Conservation (phyloP, 73 alveolate genomes). For the Stentor roeselii region DNA sequence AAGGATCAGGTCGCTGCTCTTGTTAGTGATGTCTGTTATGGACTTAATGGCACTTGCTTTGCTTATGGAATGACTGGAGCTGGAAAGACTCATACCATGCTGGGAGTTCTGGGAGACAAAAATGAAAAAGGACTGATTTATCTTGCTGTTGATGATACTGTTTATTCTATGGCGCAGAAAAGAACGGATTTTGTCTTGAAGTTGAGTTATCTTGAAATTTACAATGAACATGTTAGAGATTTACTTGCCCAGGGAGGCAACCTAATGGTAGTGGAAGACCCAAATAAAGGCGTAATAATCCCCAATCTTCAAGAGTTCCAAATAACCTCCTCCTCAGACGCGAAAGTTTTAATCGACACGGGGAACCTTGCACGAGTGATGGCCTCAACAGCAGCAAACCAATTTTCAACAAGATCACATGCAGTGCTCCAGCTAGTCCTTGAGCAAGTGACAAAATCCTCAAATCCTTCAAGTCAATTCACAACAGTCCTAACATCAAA, state of each 20-base stretch:
- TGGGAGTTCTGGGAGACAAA: slow-evolving; percentile 61
- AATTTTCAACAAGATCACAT: slow-evolving; percentile 84
- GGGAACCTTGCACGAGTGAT: slow-evolving; percentile 84
- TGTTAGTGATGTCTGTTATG: slow-evolving; percentile 67
- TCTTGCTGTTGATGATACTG: slow-evolving; percentile 1
- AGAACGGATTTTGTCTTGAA: slow-evolving; percentile 40
- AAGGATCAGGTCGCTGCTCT: slow-evolving; percentile 43
- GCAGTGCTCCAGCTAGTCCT: slow-evolving; percentile 69
- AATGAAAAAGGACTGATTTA: background rate
- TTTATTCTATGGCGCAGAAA: background rate
- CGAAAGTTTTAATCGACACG: slow-evolving; percentile 54
- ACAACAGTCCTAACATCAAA: slow-evolving; percentile 48
- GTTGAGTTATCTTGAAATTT: slow-evolving; percentile 77
- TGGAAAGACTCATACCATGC: slow-evolving; percentile 94
- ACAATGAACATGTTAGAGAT: slow-evolving; percentile 85
- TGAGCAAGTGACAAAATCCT: slow-evolving; percentile 32
- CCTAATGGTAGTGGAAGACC: slow-evolving; percentile 75
- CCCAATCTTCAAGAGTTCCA: slow-evolving; percentile 63
- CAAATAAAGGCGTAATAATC: slow-evolving; percentile 69
- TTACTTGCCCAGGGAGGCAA: slow-evolving; percentile 57
- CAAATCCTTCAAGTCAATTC: slow-evolving; percentile 36
- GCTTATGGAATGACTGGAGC: slow-evolving; percentile 95
- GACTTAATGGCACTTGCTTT: slow-evolving; percentile 87
- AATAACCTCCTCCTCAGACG: slow-evolving; percentile 65
- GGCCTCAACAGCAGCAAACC: slow-evolving; percentile 84